These are phyloP conservation scores for Blastobotrys terrestris DNA, from an alignment of 805 yeast genomes.

Conservation along the genomic window DNA sequence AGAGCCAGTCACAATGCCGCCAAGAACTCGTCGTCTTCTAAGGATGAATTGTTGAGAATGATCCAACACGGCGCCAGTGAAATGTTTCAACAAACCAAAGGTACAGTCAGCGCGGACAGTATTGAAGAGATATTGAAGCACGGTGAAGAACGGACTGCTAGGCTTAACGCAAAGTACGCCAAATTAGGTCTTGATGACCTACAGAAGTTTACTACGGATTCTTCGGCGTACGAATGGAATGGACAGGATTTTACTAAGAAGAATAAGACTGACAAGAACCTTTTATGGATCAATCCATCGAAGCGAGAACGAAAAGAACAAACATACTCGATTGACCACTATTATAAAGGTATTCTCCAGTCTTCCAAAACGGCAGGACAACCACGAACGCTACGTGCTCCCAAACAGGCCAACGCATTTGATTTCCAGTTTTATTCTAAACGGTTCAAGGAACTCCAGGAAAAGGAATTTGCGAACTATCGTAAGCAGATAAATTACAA, in stretches of 20 bases:
- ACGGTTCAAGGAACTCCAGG: conserved; percentile 65
- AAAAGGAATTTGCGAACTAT: conserved; percentile 71
- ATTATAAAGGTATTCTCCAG: conserved; percentile 71
- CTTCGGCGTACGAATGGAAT: conserved; percentile 89
- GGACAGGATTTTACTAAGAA: conserved; percentile 71
- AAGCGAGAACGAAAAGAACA: conserved; percentile 46
- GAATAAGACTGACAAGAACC: conserved; percentile 23
- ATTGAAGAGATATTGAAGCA: conserved; percentile 74
- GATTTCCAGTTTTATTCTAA: conserved; percentile 87
- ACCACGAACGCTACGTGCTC: conserved; percentile 66
- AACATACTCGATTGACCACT: conserved; percentile 79
- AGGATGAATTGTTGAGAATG: conserved; percentile 88
- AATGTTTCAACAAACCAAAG: conserved; percentile 53
- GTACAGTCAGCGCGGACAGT: conserved; percentile 22
- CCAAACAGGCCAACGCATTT: conserved; percentile 70
- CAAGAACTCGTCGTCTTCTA: conserved; percentile 34
- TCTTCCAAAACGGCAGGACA: conserved; percentile 46
- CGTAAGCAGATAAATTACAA: conserved; percentile 60
- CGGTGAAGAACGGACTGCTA: conserved; percentile 78
- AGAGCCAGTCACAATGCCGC: conserved; percentile 40
- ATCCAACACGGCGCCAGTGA: conserved; percentile 93
- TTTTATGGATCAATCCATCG: conserved; percentile 76
- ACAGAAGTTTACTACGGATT: conserved; percentile 83
- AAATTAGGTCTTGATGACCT: conserved; percentile 86
- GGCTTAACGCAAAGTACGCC: conserved; percentile 73